phyloP scores from a whole-genome alignment of 441 rosid genomes.

The Melastoma candidum region DNA sequence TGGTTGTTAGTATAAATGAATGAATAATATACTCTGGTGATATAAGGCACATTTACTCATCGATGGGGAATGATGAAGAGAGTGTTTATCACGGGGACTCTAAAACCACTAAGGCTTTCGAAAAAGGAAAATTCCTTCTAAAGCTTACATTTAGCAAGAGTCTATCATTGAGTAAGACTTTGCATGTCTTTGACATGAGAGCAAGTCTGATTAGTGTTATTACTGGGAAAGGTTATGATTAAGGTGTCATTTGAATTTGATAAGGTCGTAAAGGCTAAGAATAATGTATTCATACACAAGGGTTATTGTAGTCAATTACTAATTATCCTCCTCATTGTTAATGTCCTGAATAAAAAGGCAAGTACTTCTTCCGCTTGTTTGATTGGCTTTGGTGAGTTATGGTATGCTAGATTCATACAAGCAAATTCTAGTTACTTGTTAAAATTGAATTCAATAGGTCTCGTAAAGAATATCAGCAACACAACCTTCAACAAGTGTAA shows the following conservation, averaged over 20 bases:
- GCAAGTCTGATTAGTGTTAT: no score
- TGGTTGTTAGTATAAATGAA: no score
- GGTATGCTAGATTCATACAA: slow-evolving; percentile 1
- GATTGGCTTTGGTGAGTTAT: slow-evolving; percentile 1
- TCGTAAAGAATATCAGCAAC: background rate
- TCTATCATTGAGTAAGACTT: background rate
- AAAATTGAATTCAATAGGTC: background rate
- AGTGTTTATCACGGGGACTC: no score
- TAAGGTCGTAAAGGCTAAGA: background rate
- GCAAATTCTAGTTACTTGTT: background rate
- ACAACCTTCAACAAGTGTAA: background rate
- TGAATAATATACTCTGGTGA: background rate
- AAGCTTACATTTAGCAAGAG: background rate
- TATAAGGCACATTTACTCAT: background rate
- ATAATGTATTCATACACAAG: background rate
- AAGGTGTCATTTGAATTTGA: slow-evolving; percentile 6
- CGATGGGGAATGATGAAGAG: background rate
- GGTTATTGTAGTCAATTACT: slow-evolving; percentile 3
- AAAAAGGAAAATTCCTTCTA: background rate
- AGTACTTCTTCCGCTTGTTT: slow-evolving; percentile 1
- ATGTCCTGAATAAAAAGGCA: background rate
- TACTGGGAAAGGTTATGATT: background rate
- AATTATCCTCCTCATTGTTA: background rate
- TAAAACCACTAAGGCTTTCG: no score
- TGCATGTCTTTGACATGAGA: no score